Percentiles rank a stretch among this genome's conserved stretches.
Evolutionary conservation across 106 monocot species (phyloP).

Genomic region (Cymbidium sinense): DNA sequence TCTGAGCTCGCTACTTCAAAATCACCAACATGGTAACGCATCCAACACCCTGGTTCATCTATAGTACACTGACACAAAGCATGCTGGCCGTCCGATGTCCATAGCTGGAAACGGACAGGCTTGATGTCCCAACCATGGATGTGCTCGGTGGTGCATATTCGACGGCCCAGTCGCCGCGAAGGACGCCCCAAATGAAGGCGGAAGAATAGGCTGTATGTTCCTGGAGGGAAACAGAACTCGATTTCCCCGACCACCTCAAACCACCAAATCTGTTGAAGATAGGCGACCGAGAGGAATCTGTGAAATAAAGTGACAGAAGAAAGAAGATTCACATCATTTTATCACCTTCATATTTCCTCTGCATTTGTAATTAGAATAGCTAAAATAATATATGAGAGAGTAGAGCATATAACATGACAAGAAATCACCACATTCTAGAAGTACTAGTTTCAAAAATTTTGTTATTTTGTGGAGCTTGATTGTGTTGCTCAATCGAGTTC

Average conservation of each 20-base stretch:
- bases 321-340: background rate
- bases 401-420: too few species aligned
- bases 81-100: constrained; percentile 44
- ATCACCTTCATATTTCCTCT: background rate
- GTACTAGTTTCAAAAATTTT: too few species aligned
- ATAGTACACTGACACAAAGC: constrained; percentile 23
- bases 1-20: constrained; percentile 20
- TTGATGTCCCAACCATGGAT: constrained; percentile 48
- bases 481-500: too few species aligned
- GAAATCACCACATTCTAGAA: too few species aligned
- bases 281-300: constrained; percentile 42
- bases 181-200: constrained; percentile 37
- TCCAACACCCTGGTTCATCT: constrained; percentile 32
- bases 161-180: constrained; percentile 27
- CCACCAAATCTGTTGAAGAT: constrained; percentile 56
- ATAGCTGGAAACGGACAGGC: constrained; percentile 40
- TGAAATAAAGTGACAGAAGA: background rate
- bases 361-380: background rate
- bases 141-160: constrained; percentile 23
- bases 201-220: constrained; percentile 43
- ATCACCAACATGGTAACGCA: constrained; percentile 35
- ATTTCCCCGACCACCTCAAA: constrained; percentile 42
- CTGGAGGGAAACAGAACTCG: constrained; percentile 39
- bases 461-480: too few species aligned
- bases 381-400: too few species aligned